Evolutionary conservation across 805 yeast genomes (phyloP), one percentile per base, ranked within the genome.

Genomic region (Scheffersomyces spartinae): DNA sequence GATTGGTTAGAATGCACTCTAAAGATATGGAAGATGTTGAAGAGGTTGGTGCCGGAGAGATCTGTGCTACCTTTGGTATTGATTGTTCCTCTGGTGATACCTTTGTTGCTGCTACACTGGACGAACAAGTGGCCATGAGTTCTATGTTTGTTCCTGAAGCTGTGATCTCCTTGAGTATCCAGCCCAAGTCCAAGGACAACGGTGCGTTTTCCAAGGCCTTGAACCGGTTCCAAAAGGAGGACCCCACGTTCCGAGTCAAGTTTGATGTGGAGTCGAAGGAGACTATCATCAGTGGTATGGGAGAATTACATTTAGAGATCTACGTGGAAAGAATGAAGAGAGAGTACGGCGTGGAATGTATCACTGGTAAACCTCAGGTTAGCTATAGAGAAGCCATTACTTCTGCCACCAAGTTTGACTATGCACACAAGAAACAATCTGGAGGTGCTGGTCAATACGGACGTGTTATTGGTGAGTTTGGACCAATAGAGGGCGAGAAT

Each of bases 371-470:
- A 56, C 99, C 99, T 24, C 95, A 86, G 64, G 99, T 91, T 20
- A 84, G 98, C 10, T 91, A 91, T 62, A 76, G 99, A 57, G 99
- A 91, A 61, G 79, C 97, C 20, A 74, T 88, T 38, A 61, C 80
- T 18, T 50, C 68, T 2, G 61, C 81, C 21, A 68, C 88, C 16
- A 64, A 73, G 9, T 88, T 91, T 47, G 97, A 91, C 52, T 84
- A 78, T 61, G 79, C 95, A 15, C 97, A 88, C 66, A 91, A 91
- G 71, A 88, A 85, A 52, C 99, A 91, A 64, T 71, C 88, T 47
- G 99, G 99, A 56, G 99, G 99, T 71, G 94, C 97, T 38, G 99
- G 99, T 61, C 99, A 91, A 66, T 91, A 75, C 50, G 98, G 95
- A 56, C 77, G 86, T 62, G 95, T 88, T 46, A 79, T 85, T 55